Conservation (phyloP, 1,284 basidiomycete species). For the Apiotrichum gracile region DNA sequence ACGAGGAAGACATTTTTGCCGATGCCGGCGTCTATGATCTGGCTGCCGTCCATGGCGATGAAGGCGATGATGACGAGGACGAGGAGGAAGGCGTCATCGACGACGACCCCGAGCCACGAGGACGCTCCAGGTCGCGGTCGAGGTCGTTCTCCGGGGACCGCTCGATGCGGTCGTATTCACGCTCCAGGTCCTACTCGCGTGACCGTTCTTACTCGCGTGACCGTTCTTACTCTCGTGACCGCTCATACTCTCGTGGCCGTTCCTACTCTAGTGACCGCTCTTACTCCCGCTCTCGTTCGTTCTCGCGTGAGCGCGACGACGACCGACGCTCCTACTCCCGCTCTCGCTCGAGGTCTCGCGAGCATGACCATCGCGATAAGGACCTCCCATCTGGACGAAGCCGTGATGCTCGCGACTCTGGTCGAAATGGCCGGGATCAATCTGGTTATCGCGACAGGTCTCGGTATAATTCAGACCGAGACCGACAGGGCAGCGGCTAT, state of each 20-base stretch:
- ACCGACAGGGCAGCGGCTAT: not conserved
- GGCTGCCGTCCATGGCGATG: conserved; percentile 47
- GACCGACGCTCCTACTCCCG: not conserved
- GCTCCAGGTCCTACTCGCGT: not conserved
- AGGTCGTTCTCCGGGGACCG: not conserved
- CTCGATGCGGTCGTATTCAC: not conserved
- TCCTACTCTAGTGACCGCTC: conserved; percentile 9
- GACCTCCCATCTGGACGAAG: not conserved
- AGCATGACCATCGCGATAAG: not conserved
- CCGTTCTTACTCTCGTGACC: not conserved
- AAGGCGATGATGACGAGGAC: conserved; percentile 27
- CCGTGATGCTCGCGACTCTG: not conserved
- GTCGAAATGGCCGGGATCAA: not conserved
- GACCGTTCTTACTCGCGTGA: not conserved
- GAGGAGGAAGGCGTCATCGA: conserved; percentile 15
- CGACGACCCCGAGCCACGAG: conserved; percentile 2
- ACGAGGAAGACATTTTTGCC: conserved; percentile 68
- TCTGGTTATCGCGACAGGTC: not conserved
- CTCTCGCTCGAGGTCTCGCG: conserved; percentile 3
- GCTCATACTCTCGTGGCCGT: not conserved
- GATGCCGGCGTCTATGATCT: conserved; percentile 75
- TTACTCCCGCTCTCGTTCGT: not conserved
- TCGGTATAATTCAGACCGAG: not conserved
- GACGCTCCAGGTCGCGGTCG: not conserved
- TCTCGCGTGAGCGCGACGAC: conserved; percentile 1